Conservation (phyloP, 306 rosid species). For the Fragaria ananassa region DNA sequence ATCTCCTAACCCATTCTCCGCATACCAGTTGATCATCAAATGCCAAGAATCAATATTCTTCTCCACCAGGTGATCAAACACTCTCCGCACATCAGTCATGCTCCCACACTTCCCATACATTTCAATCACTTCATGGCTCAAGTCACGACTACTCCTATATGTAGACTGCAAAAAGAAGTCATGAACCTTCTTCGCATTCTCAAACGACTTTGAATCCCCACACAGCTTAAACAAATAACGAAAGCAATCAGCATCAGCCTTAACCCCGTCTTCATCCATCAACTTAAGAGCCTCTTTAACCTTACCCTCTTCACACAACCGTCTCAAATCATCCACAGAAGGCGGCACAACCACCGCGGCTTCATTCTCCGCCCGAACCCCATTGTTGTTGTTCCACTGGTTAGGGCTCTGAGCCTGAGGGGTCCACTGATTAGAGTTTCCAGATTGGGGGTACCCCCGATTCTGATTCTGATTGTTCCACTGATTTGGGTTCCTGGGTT, state of each 20-base stretch:
- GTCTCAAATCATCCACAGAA: conserved; percentile 45
- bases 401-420: conserved; percentile 27
- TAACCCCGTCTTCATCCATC: conserved; percentile 66
- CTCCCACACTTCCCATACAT: conserved; percentile 76
- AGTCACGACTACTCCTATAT: conserved; percentile 51
- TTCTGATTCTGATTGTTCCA: conserved; percentile 35
- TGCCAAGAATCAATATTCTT: conserved; percentile 71
- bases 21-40: conserved; percentile 67
- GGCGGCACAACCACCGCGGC: conserved; percentile 25
- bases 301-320: conserved; percentile 63
- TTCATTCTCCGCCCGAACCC: conserved; percentile 37
- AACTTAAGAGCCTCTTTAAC: conserved; percentile 63
- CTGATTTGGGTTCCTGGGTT: conserved; percentile 32
- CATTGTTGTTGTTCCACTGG: conserved; percentile 30
- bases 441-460: conserved; percentile 23
- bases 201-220: conserved; percentile 54
- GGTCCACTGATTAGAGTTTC: conserved; percentile 34
- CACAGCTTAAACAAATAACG: conserved; percentile 48
- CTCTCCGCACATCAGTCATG: conserved; percentile 78
- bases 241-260: conserved; percentile 69
- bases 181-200: conserved; percentile 72
- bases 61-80: conserved; percentile 81
- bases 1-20: conserved; percentile 71
- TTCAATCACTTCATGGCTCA: conserved; percentile 64
- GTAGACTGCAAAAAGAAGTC: conserved; percentile 74